Evolutionary conservation across 164 flowering plant genomes (phyloP).

Genomic region (Nymphaea colorata): DNA sequence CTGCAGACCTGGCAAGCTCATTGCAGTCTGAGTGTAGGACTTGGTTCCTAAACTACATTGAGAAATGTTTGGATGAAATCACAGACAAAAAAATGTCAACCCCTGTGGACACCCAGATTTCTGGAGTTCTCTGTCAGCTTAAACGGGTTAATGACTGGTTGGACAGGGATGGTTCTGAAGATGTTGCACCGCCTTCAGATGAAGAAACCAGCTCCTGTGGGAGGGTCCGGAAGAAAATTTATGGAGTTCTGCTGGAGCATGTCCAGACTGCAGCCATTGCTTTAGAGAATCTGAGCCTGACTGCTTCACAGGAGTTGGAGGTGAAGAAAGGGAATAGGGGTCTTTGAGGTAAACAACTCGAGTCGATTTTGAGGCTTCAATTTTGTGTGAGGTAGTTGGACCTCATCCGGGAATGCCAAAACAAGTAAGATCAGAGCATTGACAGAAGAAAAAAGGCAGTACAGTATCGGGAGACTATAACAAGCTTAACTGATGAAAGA

Average conservation of each 20-base stretch:
- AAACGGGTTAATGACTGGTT: constrained; percentile 53
- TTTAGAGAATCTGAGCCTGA: constrained; percentile 14
- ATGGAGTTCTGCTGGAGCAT: constrained; percentile 34
- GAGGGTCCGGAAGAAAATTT: constrained; percentile 40
- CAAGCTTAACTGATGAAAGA: too few relatives aligned
- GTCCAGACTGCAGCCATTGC: constrained; percentile 40
- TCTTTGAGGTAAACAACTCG: too few relatives aligned
- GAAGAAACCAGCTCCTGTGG: constrained; percentile 25
- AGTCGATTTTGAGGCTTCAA: too few relatives aligned
- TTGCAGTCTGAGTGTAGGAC: constrained; percentile 32
- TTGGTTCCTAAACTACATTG: constrained; percentile 35
- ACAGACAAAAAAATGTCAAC: constrained; percentile 9
- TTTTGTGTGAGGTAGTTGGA: too few relatives aligned
- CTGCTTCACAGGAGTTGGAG: constrained; percentile 6
- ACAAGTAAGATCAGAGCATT: not conserved
- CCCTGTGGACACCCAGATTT: constrained; percentile 21
- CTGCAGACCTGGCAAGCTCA: constrained; percentile 19
- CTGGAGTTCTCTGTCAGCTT: constrained; percentile 31
- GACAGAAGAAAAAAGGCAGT: not conserved
- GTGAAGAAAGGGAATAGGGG: not conserved
- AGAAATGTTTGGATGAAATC: constrained; percentile 38
- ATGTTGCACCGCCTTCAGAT: constrained; percentile 7
- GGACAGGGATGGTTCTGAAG: constrained; percentile 16
- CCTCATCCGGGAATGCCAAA: not conserved
- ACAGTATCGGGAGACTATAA: not conserved